These are phyloP conservation scores for Centaurea solstitialis DNA, from an alignment of 129 eudicot species.

Conservation along the genomic window DNA sequence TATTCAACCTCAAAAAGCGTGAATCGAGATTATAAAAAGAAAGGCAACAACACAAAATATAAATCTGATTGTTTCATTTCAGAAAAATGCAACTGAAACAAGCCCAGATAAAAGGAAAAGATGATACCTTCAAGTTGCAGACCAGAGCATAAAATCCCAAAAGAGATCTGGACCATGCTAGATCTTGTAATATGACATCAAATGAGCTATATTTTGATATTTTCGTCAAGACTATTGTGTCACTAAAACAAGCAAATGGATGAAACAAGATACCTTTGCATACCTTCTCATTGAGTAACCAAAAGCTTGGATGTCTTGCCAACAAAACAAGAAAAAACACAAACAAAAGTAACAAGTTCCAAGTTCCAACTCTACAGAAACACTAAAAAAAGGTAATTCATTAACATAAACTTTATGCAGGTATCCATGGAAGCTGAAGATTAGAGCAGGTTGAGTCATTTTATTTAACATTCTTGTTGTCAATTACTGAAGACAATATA, in stretches of 20 bases:
- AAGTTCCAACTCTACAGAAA: constrained; percentile 11
- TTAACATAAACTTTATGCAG: background rate
- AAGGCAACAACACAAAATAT: background rate
- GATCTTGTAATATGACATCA: constrained; percentile 7
- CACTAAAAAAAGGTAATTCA: background rate
- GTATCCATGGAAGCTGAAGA: background rate
- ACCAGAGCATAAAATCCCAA: background rate
- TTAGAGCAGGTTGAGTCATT: background rate
- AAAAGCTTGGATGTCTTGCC: background rate
- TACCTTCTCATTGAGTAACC: background rate
- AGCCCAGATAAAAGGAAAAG: background rate
- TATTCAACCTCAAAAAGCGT: background rate
- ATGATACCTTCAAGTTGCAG: constrained; percentile 7
- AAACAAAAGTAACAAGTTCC: background rate
- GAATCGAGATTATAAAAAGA: background rate
- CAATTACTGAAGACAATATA: background rate
- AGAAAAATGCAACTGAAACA: background rate
- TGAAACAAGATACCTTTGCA: background rate
- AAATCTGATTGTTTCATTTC: background rate
- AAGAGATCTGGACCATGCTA: background rate
- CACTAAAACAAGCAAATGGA: background rate
- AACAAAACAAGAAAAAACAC: constrained; percentile 1
- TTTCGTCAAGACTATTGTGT: background rate
- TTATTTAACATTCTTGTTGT: background rate
- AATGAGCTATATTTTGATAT: background rate